Conservation (phyloP, 2,329 filamentous ascomycete genomes). For the Aschersonia sp. region DNA sequence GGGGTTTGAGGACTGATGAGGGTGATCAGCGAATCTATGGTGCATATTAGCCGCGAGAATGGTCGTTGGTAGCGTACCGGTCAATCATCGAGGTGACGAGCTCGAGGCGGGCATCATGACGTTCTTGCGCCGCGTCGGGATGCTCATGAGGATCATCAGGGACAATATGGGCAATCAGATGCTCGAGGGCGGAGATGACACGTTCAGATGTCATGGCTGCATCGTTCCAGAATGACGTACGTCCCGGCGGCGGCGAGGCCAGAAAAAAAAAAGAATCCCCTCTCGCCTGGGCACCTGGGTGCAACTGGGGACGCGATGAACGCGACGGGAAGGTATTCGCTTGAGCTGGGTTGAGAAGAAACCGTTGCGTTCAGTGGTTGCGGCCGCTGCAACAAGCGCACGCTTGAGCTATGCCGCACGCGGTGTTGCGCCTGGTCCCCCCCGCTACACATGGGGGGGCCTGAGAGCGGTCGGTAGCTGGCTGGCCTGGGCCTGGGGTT, state of each 20-base stretch:
- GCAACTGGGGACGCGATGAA: conserved; percentile 9
- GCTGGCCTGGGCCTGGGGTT: too few species aligned
- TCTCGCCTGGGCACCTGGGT: too few species aligned
- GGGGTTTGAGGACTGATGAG: conserved; percentile 31
- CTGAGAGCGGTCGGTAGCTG: too few species aligned
- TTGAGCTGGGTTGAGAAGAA: not conserved
- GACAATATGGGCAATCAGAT: conserved; percentile 61
- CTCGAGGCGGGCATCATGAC: conserved; percentile 47
- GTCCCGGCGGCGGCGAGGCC: not conserved
- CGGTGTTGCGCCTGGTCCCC: too few species aligned
- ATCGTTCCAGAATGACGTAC: conserved; percentile 14
- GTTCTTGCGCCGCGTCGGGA: conserved; percentile 52
- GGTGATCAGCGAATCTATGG: not conserved
- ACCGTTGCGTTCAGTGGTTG: not conserved
- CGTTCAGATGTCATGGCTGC: conserved; percentile 47
- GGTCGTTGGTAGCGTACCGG: conserved; percentile 19
- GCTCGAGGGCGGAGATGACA: conserved; percentile 65
- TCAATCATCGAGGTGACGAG: conserved; percentile 37
- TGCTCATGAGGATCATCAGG: conserved; percentile 51
- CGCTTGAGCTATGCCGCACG: too few species aligned
- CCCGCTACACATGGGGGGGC: too few species aligned
- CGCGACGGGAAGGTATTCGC: conserved; percentile 5
- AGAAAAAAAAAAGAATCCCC: too few species aligned
- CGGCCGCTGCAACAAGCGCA: too few species aligned
- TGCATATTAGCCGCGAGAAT: not conserved